Base-by-base conservation (phyloP, 129 eudicot genomes). In the Calendula officinalis region DNA sequence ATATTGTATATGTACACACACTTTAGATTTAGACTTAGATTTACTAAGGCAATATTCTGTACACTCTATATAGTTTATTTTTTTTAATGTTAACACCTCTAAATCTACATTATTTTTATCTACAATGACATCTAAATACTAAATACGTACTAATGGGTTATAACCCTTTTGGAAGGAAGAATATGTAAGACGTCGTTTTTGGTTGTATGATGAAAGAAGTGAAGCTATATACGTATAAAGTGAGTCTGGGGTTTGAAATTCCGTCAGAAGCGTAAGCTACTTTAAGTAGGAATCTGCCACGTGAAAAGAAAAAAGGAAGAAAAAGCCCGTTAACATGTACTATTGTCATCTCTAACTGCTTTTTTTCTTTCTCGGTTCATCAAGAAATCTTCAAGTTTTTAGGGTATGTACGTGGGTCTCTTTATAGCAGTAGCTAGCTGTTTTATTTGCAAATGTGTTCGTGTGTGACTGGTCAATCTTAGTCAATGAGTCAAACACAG, bases 361-460 rank as follows among this genome's bases (percentile, higher is more conserved):
- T 46, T 17, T 45, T 41, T 59, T 13, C 64, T 34, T 59, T 59
- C 47, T 40, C 16, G 13, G 17, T 52, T 45, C 15, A 33, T 32
- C 65, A 60, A 60, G 7, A 46, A 46, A 45, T 46, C 42, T 63
- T 43, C 38, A 43, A 17, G 36, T 15, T 60, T 43, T 35, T 54
- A 55, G 73, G 73, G 65, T 68, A 55, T 30, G 65, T 68, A 54
- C 32, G 46, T 47, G 59, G 47, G 59, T 64, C 35, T 49, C 8
- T 15, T n/a, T 49, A 34, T n/a, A 52, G 44, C 40, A 11, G 12
- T 41, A 67, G 64, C 45, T 33, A 13, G 44, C 14, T 48, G 44
- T 46, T 13, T 43, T 55, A 55, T 0, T 10, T 68, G 55, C 63
- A 55, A 16, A 66, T 33, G 73, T 55, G 55, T 42, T 54, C 14